Conservation (phyloP, 2,329 filamentous ascomycete genomes). For the Botrytis medusae region DNA sequence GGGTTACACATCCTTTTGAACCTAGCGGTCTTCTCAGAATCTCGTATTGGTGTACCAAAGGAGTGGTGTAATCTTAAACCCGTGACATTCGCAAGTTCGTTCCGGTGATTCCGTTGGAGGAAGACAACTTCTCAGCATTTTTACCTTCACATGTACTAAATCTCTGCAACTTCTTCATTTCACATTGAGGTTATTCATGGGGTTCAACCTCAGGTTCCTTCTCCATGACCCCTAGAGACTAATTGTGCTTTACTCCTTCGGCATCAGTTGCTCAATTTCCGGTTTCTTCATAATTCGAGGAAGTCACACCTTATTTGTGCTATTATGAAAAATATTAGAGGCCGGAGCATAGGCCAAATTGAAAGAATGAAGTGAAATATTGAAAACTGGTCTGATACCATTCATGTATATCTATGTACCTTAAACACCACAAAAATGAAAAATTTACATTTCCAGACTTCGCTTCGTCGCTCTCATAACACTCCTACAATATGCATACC, state of each 20-base stretch:
- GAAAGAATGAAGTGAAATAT: background rate
- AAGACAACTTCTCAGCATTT: background rate
- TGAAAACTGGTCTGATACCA: background rate
- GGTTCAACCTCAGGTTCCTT: background rate
- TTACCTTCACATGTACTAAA: background rate
- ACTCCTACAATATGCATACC: slow-evolving; percentile 65
- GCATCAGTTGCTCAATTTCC: background rate
- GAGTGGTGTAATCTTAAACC: background rate
- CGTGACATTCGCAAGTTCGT: background rate
- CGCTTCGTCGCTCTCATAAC: slow-evolving; percentile 65
- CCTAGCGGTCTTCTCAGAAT: background rate
- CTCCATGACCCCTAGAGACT: background rate
- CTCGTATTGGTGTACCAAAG: background rate
- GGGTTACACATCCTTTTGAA: background rate
- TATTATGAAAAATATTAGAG: background rate
- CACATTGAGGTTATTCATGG: background rate
- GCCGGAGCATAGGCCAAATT: background rate
- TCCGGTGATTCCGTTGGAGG: background rate
- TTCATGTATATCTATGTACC: background rate
- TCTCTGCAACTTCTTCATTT: background rate
- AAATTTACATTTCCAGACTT: slow-evolving; percentile 33
- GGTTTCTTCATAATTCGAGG: background rate
- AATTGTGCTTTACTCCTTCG: background rate
- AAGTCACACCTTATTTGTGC: background rate
- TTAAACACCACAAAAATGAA: background rate